A percentile compares a stretch with the other conserved stretches of the same genome.
phyloP scores from a whole-genome alignment of 768 basidiomycete species.

The Auriscalpium orientale region DNA sequence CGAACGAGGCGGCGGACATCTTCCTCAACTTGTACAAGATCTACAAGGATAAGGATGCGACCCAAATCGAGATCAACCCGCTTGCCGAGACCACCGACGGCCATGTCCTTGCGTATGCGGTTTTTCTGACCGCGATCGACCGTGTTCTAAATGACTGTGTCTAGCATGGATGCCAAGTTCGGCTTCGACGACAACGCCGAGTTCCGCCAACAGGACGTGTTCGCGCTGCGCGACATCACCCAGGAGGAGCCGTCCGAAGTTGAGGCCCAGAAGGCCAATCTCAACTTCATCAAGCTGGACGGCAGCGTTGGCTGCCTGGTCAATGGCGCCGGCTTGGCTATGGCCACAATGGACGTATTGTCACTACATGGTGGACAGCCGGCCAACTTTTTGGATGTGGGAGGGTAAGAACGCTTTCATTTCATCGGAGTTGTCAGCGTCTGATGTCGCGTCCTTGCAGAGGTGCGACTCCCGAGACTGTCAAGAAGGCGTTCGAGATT shows the following conservation, averaged over 20 bases:
- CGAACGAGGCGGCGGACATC: conserved; percentile 84
- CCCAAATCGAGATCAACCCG: conserved; percentile 99
- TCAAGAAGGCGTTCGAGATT: conserved; percentile 99
- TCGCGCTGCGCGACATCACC: conserved; percentile 80
- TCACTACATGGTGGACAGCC: conserved; percentile 93
- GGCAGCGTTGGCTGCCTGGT: conserved; percentile 96
- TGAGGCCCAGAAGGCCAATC: conserved; percentile 89
- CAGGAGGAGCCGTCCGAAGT: conserved; percentile 98
- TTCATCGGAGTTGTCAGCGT: neutral
- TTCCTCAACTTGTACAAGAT: conserved; percentile 93
- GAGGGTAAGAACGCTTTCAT: conserved; percentile 57
- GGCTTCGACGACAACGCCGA: conserved; percentile 99
- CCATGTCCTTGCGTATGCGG: conserved; percentile 77
- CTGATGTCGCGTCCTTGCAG: conserved; percentile 29
- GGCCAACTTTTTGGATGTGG: conserved; percentile 98
- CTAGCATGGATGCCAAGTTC: conserved; percentile 98
- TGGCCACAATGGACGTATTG: conserved; percentile 99
- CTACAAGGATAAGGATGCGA: conserved; percentile 98
- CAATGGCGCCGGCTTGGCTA: conserved; percentile 96
- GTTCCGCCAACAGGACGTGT: conserved; percentile 91
- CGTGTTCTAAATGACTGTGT: neutral
- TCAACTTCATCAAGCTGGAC: conserved; percentile 99
- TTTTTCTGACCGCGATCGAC: neutral
- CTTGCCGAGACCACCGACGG: conserved; percentile 90
- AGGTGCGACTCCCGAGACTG: conserved; percentile 97